Conservation (phyloP, 2,329 filamentous ascomycete species). For the Venturia asperata region DNA sequence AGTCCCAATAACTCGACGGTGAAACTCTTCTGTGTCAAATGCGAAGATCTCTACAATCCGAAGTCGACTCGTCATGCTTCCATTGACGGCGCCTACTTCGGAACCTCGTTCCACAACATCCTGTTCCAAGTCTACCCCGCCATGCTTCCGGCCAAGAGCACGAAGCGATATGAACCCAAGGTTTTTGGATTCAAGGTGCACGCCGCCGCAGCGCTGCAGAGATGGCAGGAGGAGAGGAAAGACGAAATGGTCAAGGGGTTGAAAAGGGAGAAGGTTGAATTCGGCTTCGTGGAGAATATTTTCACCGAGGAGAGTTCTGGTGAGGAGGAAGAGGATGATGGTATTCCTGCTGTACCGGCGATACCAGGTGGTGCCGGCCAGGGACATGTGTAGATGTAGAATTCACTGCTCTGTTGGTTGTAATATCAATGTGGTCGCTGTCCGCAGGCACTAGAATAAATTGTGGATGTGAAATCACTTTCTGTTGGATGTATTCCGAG, state of each 20-base stretch:
- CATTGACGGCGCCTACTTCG: slow-evolving; percentile 97
- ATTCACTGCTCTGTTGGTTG: no score
- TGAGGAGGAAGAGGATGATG: slow-evolving; percentile 43
- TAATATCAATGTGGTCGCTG: no score
- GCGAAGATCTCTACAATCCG: slow-evolving; percentile 98
- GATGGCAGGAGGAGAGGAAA: slow-evolving; percentile 81
- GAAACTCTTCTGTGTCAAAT: slow-evolving; percentile 94
- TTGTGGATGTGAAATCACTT: no score
- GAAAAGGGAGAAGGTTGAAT: slow-evolving; percentile 58
- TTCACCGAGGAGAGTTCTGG: slow-evolving; percentile 53
- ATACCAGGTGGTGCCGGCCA: not conserved
- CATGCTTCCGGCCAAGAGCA: slow-evolving; percentile 77
- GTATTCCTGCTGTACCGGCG: slow-evolving; percentile 1
- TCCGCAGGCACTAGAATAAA: no score
- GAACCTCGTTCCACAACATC: slow-evolving; percentile 97
- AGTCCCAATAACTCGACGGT: slow-evolving; percentile 80
- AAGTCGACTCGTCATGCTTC: slow-evolving; percentile 92
- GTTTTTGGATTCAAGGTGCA: slow-evolving; percentile 97
- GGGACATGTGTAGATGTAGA: not conserved
- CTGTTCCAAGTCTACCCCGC: slow-evolving; percentile 96
- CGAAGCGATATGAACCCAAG: slow-evolving; percentile 77
- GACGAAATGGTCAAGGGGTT: slow-evolving; percentile 77
- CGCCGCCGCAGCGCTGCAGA: slow-evolving; percentile 73
- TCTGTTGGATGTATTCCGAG: no score
- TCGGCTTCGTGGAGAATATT: slow-evolving; percentile 60